Conservation (phyloP, 352 stramenopile species). For the Phytophthora colocasiae region DNA sequence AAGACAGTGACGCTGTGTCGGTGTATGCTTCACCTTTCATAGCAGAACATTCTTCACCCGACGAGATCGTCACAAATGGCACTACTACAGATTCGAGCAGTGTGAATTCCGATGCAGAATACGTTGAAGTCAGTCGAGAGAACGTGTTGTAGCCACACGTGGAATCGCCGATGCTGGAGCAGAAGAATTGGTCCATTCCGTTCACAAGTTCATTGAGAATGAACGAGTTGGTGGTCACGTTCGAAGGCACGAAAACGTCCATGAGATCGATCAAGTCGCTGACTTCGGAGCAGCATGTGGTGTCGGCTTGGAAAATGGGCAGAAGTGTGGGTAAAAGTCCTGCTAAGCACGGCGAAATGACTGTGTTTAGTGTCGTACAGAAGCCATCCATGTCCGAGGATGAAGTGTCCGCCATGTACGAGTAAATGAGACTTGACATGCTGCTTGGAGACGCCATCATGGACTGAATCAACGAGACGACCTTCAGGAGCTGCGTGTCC, state of each 20-base stretch:
- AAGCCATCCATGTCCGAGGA: slow-evolving; percentile 46
- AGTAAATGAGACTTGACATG: slow-evolving; percentile 48
- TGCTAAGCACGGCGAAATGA: slow-evolving; percentile 46
- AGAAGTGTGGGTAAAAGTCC: slow-evolving; percentile 42
- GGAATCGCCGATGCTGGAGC: slow-evolving; percentile 37
- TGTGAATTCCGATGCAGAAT: slow-evolving; percentile 42
- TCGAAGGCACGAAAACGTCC: slow-evolving; percentile 51
- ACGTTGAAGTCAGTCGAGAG: slow-evolving; percentile 52
- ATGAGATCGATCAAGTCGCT: slow-evolving; percentile 55
- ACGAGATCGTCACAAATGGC: slow-evolving; percentile 51
- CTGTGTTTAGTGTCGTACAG: slow-evolving; percentile 43
- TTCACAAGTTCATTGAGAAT: slow-evolving; percentile 55
- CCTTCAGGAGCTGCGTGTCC: slow-evolving; percentile 37
- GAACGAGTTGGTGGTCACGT: slow-evolving; percentile 47
- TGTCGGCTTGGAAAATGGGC: slow-evolving; percentile 33
- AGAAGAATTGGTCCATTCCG: slow-evolving; percentile 58
- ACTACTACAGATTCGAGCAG: slow-evolving; percentile 55
- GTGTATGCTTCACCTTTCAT: slow-evolving; percentile 48
- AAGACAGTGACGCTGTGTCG: slow-evolving; percentile 43
- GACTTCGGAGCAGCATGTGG: slow-evolving; percentile 51
- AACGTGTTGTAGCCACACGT: slow-evolving; percentile 52
- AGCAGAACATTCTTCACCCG: slow-evolving; percentile 45
- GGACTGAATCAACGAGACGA: slow-evolving; percentile 30
- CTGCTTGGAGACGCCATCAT: slow-evolving; percentile 45
- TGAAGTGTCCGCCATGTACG: slow-evolving; percentile 47